Evolutionary conservation across 352 stramenopile species (phyloP), one percentile per base, ranked within the genome.

Genomic region (Phytophthora cactorum): DNA sequence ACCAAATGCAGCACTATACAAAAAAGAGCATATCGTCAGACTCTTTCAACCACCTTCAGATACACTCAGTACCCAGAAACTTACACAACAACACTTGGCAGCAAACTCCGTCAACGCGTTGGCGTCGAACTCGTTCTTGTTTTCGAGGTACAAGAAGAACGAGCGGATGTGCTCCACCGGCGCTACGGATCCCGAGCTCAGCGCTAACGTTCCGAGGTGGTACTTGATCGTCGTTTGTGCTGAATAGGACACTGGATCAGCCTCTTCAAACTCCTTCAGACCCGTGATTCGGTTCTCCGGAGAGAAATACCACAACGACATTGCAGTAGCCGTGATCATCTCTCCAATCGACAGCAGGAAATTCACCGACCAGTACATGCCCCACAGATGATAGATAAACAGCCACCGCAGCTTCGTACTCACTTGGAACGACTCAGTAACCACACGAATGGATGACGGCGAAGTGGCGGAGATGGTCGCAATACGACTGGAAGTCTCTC

Each of bases 141-240:
- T 82, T 73, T 93, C 84, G 32, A 95, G 66, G 72, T 95, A 93
- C 64, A 86, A 79, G 55, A 92, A 92, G 57, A 95, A 91, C 39
- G 80, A 74, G 12, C 85, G 87, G 11, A 93, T 69, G 63, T 84
- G 81, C 44, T 88, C 77, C 31, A 95, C 83, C 0, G 80, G 82
- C 1, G 78, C 75, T 8, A 95, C 82, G 8, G 78, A 70, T 15
- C 73, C 75, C 1, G 83, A 82, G 58, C 85, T 93, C 17, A 93
- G 46, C 4, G 87, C 87, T 29, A 92, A 64, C 28, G 87, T 95
- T 28, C 87, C 87, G 22, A 95, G 64, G 53, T 95, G 87, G 47
- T 87, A 92, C 14, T 74, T 79, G 34, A 93, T 66, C 8, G 84
- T 90, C 22, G 74, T 82, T 12, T 84, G 53, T 12, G 88, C 68